These are phyloP conservation scores for Globisporangium spinosum DNA, from an alignment of 352 stramenopile genomes.

Conservation along the genomic window DNA sequence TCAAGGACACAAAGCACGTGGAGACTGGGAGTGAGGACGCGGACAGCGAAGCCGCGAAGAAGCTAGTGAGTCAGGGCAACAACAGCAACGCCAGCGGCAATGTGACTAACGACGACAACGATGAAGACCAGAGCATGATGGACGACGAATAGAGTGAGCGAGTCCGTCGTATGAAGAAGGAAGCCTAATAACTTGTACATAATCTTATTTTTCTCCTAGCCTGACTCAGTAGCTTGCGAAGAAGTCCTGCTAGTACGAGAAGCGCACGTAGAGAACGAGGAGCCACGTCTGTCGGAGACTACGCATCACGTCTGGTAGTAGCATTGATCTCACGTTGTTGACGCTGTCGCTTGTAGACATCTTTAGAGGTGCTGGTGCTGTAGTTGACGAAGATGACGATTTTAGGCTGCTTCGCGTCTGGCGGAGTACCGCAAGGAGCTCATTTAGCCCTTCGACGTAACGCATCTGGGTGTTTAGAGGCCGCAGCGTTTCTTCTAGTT, in stretches of 20 bases:
- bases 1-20: constrained; percentile 46
- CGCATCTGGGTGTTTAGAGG: constrained; percentile 3
- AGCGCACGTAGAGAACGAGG: constrained; percentile 26
- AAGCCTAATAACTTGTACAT: background rate
- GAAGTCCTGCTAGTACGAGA: constrained; percentile 33
- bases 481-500: background rate
- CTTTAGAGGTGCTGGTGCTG: background rate
- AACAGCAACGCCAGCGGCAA: background rate
- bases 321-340: background rate
- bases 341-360: background rate
- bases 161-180: background rate
- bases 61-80: too few species aligned
- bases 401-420: background rate
- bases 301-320: background rate
- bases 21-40: background rate
- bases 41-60: background rate
- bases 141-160: constrained; percentile 23
- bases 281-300: constrained; percentile 19
- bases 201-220: background rate
- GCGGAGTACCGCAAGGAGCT: background rate
- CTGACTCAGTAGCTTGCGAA: constrained; percentile 25
- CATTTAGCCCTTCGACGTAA: constrained; percentile 10
- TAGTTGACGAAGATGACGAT: background rate
- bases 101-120: constrained; percentile 10
- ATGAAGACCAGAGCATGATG: constrained; percentile 24